These are phyloP conservation scores for Didymella keratinophila DNA, from an alignment of 2,329 filamentous ascomycete genomes.

Conservation along the genomic window DNA sequence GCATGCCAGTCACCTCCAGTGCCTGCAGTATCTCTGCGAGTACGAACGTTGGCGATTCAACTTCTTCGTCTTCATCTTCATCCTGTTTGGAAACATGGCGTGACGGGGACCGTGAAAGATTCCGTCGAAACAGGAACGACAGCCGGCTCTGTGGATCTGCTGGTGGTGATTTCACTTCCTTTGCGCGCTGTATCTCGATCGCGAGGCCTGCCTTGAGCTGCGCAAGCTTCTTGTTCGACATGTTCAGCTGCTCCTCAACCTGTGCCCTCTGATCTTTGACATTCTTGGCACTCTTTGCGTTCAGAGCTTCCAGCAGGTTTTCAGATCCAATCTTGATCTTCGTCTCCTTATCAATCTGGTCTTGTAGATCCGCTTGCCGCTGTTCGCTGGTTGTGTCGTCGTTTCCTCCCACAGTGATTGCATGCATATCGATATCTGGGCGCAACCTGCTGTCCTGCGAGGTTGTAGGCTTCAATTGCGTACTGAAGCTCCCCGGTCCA, in stretches of 20 bases:
- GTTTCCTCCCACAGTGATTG: constrained; percentile 66
- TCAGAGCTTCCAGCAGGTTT: constrained; percentile 94
- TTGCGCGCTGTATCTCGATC: constrained; percentile 66
- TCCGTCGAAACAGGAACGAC: constrained; percentile 65
- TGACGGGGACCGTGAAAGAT: constrained; percentile 62
- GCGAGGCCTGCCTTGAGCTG: constrained; percentile 67
- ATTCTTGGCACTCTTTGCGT: constrained; percentile 95
- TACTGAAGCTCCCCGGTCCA: constrained; percentile 81
- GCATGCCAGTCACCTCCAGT: constrained; percentile 85
- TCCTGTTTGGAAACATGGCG: constrained; percentile 59
- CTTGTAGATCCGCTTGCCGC: constrained; percentile 76
- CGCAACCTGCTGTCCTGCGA: constrained; percentile 68
- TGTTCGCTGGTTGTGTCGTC: constrained; percentile 71
- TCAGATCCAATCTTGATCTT: constrained; percentile 98
- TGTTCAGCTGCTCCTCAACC: constrained; percentile 84
- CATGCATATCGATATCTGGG: constrained; percentile 64
- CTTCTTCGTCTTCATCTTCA: constrained; percentile 68
- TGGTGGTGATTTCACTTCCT: constrained; percentile 59
- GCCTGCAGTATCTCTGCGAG: constrained; percentile 90
- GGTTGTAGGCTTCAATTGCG: constrained; percentile 78
- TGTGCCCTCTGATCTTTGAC: constrained; percentile 70
- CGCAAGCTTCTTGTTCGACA: constrained; percentile 77
- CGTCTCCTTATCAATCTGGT: constrained; percentile 90
- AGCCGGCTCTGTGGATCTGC: constrained; percentile 60
- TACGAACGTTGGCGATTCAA: constrained; percentile 90